Base-by-base conservation (phyloP, 1,284 basidiomycete genomes). In the Kwoniella shivajii region DNA sequence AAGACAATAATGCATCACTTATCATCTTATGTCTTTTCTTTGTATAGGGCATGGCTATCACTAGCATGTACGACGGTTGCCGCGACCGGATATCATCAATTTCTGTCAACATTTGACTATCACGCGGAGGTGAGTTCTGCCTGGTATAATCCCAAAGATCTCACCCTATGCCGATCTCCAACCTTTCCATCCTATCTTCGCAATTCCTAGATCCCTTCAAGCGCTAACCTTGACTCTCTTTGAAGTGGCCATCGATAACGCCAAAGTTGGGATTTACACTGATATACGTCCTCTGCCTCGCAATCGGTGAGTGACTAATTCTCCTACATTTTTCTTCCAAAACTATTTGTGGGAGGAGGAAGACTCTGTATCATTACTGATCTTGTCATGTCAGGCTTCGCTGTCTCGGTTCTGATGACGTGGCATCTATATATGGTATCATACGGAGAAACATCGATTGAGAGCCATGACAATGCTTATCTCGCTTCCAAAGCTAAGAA, bases 371-470 rank as follows among this genome's bases (percentile, higher is more conserved):
- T n/a, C 20, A 27, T 43, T 26, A 46, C 11, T 33, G 44, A 46
- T 37, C 33, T 43, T 5, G 4, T 27, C 33, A 38, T 37, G 16
- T 18, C 90, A 59, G 86, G 86, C 47, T 75, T 93, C 29, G 90
- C 92, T 0, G 87, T 99, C 0, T 81, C 83, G 1, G 81, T 92
- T 39, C 92, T 98, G 85, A 79, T 86, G 0, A 71, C 78, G 0
- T 97, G 89, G 84, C 92, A 97, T 68, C 55, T 98, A 1, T 87
- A 85, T 79, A 82, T 88, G 59, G 79, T 96, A 7, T 76, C 84
- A 0, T 77, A 80, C n/a, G 92, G 87, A 0, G 93, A 97, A 74
- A 98, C 93, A 0, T 86, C 88, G 0, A 94, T 98, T 14, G 96
- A 99, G 77, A 83, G 83, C 3, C 90, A 92, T 66, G 95, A 99